These are phyloP conservation scores for Suillus fuscotomentosus DNA, from an alignment of 768 basidiomycete species.

Conservation along the genomic window DNA sequence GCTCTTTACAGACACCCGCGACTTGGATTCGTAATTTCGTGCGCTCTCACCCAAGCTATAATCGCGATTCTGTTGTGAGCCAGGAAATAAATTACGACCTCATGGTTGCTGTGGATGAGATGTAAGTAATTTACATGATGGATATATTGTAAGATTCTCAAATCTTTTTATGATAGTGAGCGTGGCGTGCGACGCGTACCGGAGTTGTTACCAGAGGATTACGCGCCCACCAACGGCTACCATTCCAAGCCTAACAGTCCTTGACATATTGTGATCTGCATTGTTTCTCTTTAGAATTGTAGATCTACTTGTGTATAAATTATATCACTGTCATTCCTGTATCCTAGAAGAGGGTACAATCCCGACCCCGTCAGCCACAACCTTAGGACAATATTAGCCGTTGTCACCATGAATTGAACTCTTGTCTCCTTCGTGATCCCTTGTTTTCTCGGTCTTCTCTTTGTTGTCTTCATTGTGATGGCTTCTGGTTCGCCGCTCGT, in stretches of 20 bases:
- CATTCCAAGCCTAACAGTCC: slow-evolving; percentile 24
- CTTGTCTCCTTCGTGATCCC: neutral
- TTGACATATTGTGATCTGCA: slow-evolving; percentile 1
- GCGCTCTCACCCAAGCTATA: slow-evolving; percentile 86
- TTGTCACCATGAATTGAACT: neutral
- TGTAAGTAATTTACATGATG: slow-evolving; percentile 53
- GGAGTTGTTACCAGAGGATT: slow-evolving; percentile 62
- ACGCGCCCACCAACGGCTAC: slow-evolving; percentile 36
- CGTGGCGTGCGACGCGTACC: slow-evolving; percentile 61
- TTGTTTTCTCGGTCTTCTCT: neutral
- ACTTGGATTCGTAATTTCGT: slow-evolving; percentile 95
- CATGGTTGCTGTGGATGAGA: slow-evolving; percentile 83
- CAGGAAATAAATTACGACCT: slow-evolving; percentile 95
- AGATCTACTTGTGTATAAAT: neutral
- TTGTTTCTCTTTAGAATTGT: neutral
- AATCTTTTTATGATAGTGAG: slow-evolving; percentile 44
- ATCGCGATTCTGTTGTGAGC: slow-evolving; percentile 87
- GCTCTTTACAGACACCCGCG: slow-evolving; percentile 81
- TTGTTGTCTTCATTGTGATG: neutral
- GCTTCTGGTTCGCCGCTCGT: neutral
- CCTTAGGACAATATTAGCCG: too few species aligned
- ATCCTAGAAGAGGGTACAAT: neutral
- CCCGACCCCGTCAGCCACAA: neutral
- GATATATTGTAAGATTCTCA: neutral
- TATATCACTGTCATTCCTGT: neutral